Base-by-base conservation (phyloP, 2,329 filamentous ascomycete species). In the Fusarium pseudonygamai region DNA sequence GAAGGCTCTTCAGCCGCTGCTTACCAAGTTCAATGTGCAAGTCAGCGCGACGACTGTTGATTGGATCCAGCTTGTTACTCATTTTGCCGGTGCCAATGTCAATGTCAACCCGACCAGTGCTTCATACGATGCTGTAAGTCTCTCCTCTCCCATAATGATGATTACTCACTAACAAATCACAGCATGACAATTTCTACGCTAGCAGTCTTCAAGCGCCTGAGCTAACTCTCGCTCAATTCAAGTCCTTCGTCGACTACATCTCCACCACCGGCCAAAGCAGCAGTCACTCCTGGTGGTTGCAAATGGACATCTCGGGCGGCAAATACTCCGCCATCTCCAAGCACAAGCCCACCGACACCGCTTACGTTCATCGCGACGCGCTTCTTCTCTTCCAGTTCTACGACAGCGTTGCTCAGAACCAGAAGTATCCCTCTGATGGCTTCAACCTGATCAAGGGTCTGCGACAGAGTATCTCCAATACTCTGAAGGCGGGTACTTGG, bases 311-410 rank as follows among this genome's bases (percentile, higher is more conserved):
- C n/a, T 75, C 78, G 18, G 81, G 80, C 12, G 81, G 80, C 37
- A 66, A 74, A 36, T 80, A 83, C 74, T 83, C 83, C 3, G 82
- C 80, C 58, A 76, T 85, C 24, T 75, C 82, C 1, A 76, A 79
- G 42, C 68, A 81, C 9, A 64, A 79, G 15, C 62, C 72, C 11
- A 50, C 75, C 13, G 76, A 77, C 12, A 81, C 82, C 0, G 79
- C 84, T 5, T 86, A 83, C 67, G 77, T 81, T 0, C 83, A 85
- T 69, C 83, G 82, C 16, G 80, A 84, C 59, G 82, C 84, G 69
- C 83, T 88, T 18, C 83, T 87, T 4, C 84, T 89, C 11, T 87
- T 85, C 63, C 85, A 89, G 74, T 83, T 88, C 59, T 84, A 84
- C 63, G 86, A 88, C 75, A 78, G 83, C 6, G 79, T 79, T 5